phyloP scores from a whole-genome alignment of 305 asterid genomes.

The Withania somnifera region DNA sequence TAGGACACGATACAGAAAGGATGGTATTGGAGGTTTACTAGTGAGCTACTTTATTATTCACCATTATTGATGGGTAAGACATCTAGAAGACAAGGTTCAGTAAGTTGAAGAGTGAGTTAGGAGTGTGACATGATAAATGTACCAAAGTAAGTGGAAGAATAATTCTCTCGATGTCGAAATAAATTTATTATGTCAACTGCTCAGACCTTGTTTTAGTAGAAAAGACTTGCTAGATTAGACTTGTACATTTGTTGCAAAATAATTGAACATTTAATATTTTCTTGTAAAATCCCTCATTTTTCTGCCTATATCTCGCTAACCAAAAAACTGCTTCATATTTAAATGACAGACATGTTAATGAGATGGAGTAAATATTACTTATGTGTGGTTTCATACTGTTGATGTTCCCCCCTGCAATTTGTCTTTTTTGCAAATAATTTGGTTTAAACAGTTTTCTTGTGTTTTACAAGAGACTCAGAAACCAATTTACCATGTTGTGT shows the following conservation, averaged over 20 bases:
- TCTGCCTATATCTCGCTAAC: neutral
- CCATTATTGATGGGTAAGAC: neutral
- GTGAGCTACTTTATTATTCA: neutral
- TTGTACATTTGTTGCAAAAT: neutral
- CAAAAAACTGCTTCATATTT: neutral
- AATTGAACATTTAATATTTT: neutral
- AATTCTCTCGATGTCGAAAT: neutral
- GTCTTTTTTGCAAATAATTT: neutral
- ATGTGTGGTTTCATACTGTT: neutral
- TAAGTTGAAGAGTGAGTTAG: neutral
- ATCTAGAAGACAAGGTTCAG: neutral
- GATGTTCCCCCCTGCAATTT: neutral
- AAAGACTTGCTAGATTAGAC: neutral
- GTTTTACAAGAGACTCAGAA: neutral
- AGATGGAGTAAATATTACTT: neutral
- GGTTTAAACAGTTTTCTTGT: neutral
- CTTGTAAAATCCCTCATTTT: neutral
- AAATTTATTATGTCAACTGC: neutral
- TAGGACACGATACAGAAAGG: neutral
- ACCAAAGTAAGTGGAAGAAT: neutral
- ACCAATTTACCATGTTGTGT: neutral
- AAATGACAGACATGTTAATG: neutral
- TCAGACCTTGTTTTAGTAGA: no score
- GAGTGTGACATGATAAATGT: neutral
- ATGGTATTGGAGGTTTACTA: neutral